A percentile compares a stretch with the other conserved stretches of the same genome.
phyloP scores from a whole-genome alignment of 2,329 filamentous ascomycete species.

The Penicillium sp. region DNA sequence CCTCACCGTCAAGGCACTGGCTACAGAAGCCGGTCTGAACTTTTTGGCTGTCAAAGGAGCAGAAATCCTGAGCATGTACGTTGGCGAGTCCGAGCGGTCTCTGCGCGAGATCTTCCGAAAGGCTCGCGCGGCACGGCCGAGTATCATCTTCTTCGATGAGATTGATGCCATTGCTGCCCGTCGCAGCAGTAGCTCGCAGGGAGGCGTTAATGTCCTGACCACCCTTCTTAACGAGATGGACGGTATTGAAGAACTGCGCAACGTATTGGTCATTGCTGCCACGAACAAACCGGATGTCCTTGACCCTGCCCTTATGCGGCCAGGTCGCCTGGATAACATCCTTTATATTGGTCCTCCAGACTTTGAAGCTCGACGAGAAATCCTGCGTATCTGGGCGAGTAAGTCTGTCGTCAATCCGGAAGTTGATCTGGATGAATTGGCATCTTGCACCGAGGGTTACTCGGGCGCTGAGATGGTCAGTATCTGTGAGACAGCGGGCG shows the following conservation, averaged over 20 bases:
- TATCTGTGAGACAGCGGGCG: conserved; percentile 56
- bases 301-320: conserved; percentile 81
- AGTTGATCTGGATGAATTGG: conserved; percentile 67
- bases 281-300: conserved; percentile 88
- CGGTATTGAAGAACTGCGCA: conserved; percentile 80
- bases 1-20: conserved; percentile 84
- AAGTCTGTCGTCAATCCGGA: conserved; percentile 63
- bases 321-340: conserved; percentile 80
- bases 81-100: conserved; percentile 87
- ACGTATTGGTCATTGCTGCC: conserved; percentile 84
- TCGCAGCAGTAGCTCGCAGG: conserved; percentile 54
- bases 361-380: conserved; percentile 70
- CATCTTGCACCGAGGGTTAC: conserved; percentile 69
- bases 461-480: conserved; percentile 81
- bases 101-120: conserved; percentile 84
- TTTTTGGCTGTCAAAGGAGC: conserved; percentile 94
- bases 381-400: conserved; percentile 68
- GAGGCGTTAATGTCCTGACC: conserved; percentile 77
- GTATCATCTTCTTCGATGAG: conserved; percentile 96
- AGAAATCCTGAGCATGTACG: conserved; percentile 94
- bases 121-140: conserved; percentile 80
- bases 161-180: conserved; percentile 79
- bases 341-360: conserved; percentile 86
- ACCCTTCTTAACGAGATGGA: conserved; percentile 95
- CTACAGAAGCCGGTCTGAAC: conserved; percentile 87